A percentile compares a stretch with the other conserved stretches of the same genome.
These are phyloP conservation scores for Aeschynomene evenia DNA, from an alignment of 306 rosid genomes.

Conservation along the genomic window DNA sequence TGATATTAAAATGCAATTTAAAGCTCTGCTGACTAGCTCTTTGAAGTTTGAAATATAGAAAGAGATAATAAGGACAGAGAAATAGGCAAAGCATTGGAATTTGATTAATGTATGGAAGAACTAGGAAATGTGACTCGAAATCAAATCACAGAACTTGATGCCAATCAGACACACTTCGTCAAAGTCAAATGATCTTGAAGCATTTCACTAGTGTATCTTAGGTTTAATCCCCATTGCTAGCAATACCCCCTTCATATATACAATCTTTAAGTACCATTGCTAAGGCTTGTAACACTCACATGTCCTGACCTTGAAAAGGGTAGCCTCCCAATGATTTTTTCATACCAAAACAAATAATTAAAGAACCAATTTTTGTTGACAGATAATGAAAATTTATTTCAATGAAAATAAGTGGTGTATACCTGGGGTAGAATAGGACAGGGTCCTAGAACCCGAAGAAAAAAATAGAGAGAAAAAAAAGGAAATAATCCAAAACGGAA, in stretches of 20 bases:
- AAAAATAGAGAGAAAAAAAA: too few relatives aligned
- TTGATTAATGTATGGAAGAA: not conserved
- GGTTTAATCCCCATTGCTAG: not conserved
- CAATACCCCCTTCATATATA: not conserved
- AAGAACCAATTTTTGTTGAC: not conserved
- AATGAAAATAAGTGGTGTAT: not conserved
- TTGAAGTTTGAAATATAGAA: not conserved
- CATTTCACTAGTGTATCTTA: not conserved
- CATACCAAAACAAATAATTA: not conserved
- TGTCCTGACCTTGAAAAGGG: not conserved
- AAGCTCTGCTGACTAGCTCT: not conserved
- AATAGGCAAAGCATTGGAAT: not conserved
- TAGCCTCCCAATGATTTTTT: not conserved
- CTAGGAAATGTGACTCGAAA: not conserved
- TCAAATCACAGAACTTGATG: not conserved
- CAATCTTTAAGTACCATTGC: not conserved
- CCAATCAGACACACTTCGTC: not conserved
- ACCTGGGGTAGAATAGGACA: not conserved
- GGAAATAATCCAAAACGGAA: not conserved
- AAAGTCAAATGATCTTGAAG: not conserved
- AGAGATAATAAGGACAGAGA: not conserved
- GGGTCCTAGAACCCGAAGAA: not conserved
- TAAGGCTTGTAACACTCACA: not conserved
- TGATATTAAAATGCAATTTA: constrained; percentile 9
- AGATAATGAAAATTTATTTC: not conserved